Conservation (phyloP, 257 asterid species). For the Lycium ferocissimum region DNA sequence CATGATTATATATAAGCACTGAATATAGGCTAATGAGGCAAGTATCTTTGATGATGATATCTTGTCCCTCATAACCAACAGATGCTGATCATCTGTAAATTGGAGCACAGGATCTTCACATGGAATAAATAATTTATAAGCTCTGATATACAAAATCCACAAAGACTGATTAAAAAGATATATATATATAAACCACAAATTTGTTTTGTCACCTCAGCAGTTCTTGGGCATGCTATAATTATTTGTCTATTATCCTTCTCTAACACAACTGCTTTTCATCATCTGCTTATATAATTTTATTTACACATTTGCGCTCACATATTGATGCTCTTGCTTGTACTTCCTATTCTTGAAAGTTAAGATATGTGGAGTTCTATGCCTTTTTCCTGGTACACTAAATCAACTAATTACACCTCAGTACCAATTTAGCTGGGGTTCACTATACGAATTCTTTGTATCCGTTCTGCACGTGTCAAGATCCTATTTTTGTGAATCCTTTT, state of each 20-base stretch:
- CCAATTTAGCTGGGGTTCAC: neutral
- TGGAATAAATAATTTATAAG: conserved; percentile 12
- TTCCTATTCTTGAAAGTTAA: neutral
- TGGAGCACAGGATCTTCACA: neutral
- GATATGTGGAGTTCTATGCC: conserved; percentile 7
- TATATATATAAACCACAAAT: neutral
- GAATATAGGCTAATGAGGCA: conserved; percentile 1
- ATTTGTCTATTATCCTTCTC: conserved; percentile 17
- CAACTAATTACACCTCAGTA: neutral
- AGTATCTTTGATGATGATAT: conserved; percentile 23
- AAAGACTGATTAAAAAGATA: too few relatives aligned
- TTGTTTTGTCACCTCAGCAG: neutral
- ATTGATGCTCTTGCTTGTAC: conserved; percentile 1
- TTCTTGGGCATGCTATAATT: neutral
- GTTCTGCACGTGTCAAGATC: neutral
- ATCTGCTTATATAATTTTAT: neutral
- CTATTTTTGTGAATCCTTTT: neutral
- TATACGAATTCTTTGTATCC: neutral
- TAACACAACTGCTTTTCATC: neutral
- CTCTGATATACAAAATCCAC: neutral
- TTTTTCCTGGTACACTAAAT: neutral
- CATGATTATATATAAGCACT: neutral
- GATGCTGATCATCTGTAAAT: neutral
- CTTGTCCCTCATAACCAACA: neutral
- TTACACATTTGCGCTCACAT: neutral